Percentiles rank a stretch among this genome's conserved stretches.
Evolutionary conservation across 306 rosid species (phyloP).

Genomic region (Alnus rubra): DNA sequence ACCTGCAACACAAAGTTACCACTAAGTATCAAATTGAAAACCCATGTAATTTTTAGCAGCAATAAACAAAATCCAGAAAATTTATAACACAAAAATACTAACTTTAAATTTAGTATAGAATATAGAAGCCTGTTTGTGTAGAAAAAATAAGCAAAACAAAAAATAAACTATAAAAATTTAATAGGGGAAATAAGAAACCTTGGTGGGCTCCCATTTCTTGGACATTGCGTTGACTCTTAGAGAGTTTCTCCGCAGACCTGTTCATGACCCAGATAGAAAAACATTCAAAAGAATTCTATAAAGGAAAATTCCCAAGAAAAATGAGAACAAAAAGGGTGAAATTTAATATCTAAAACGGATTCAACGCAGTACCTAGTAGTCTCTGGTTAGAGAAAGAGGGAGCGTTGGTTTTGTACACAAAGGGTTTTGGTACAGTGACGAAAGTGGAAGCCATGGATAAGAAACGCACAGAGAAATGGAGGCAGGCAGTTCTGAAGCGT

Average conservation of each 20-base stretch:
- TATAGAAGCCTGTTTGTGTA: not conserved
- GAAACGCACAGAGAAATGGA: not conserved
- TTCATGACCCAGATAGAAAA: conserved; percentile 23
- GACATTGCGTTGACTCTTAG: conserved; percentile 56
- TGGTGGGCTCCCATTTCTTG: conserved; percentile 71
- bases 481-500: not conserved
- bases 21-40: conserved; percentile 8
- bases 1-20: conserved; percentile 54
- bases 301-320: conserved; percentile 11
- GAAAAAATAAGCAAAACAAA: not conserved
- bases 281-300: not conserved
- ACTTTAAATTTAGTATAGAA: not conserved
- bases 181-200: conserved; percentile 33
- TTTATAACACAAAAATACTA: not conserved
- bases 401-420: conserved; percentile 39
- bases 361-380: conserved; percentile 40
- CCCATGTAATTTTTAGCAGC: not conserved
- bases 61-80: not conserved
- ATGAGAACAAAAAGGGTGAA: not conserved
- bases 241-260: conserved; percentile 59
- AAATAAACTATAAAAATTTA: not conserved
- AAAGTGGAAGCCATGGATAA: conserved; percentile 79
- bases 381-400: conserved; percentile 43
- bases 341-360: not conserved
- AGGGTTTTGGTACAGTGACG: conserved; percentile 54